Percentiles rank a stretch among this genome's conserved stretches.
Evolutionary conservation across 352 stramenopile species (phyloP).

Genomic region (Pythium apleroticum): DNA sequence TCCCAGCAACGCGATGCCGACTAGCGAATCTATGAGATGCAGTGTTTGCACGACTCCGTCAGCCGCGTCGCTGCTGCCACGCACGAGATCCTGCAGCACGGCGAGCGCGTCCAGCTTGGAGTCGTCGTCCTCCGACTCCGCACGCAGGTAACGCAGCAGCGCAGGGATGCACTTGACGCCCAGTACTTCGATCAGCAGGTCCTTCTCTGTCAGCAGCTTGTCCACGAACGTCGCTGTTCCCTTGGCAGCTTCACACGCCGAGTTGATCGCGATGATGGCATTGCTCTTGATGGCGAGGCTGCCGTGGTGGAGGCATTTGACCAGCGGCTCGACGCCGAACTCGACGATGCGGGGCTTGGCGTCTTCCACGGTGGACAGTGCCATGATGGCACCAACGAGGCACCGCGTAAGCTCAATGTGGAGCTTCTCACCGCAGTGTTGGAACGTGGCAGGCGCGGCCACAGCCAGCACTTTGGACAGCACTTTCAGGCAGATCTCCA

Average conservation of each 20-base stretch:
- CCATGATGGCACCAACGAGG: conserved; percentile 59
- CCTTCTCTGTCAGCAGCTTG: conserved; percentile 36
- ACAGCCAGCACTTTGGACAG: conserved; percentile 38
- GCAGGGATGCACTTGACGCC: conserved; percentile 46
- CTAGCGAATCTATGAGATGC: conserved; percentile 48
- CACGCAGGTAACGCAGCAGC: conserved; percentile 40
- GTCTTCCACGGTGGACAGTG: conserved; percentile 61
- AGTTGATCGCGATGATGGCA: conserved; percentile 60
- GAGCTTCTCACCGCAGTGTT: conserved; percentile 30
- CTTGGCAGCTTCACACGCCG: conserved; percentile 54
- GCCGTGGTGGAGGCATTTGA: conserved; percentile 52
- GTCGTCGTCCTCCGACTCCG: conserved; percentile 41
- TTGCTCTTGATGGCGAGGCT: conserved; percentile 44
- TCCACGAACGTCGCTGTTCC: conserved; percentile 45
- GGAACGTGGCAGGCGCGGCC: conserved; percentile 11
- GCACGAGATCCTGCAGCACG: conserved; percentile 34
- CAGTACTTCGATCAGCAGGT: conserved; percentile 55
- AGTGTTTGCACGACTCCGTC: conserved; percentile 50
- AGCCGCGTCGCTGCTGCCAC: conserved; percentile 19
- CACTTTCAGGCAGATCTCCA: conserved; percentile 64
- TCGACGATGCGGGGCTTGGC: conserved; percentile 71
- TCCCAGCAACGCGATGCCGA: conserved; percentile 22
- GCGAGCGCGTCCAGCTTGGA: conserved; percentile 42
- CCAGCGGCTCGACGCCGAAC: conserved; percentile 65
- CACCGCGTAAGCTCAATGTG: conserved; percentile 54